Conservation (phyloP, 768 basidiomycete species). For the Rhodotorula babjevae region DNA sequence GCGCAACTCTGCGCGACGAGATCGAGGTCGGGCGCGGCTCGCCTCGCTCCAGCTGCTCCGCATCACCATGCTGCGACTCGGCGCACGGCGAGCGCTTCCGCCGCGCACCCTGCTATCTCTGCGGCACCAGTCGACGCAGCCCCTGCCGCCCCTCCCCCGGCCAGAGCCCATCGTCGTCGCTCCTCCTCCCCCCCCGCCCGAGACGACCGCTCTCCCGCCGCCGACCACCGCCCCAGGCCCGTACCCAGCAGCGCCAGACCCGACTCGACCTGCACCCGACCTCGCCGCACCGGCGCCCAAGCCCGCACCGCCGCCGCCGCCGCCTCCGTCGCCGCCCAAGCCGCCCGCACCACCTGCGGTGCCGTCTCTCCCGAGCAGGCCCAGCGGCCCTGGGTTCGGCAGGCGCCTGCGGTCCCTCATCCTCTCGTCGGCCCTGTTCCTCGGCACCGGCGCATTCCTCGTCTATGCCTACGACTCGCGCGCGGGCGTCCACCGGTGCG, state of each 20-base stretch:
- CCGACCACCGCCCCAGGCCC: neutral
- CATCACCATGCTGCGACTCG: neutral
- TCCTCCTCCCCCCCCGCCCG: neutral
- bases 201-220: neutral
- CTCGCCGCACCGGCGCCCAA: no score
- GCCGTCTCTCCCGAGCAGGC: neutral
- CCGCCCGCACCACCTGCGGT: neutral
- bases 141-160: neutral
- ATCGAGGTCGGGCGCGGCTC: no score
- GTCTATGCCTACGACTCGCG: conserved; percentile 41
- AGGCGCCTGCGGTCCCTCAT: conserved; percentile 12
- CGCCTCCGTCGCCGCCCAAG: neutral
- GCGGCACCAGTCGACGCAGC: conserved; percentile 1
- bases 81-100: neutral
- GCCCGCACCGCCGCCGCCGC: no score
- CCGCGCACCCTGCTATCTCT: neutral
- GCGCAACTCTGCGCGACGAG: no score
- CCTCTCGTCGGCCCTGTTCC: conserved; percentile 32
- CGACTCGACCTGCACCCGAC: neutral
- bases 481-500: conserved; percentile 40
- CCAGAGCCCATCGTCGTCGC: neutral
- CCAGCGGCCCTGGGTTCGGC: neutral
- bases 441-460: conserved; percentile 37
- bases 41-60: no score
- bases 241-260: neutral